Evolutionary conservation across 169 alveolate genomes (phyloP).

Genomic region (Plasmodium reichenowi): DNA sequence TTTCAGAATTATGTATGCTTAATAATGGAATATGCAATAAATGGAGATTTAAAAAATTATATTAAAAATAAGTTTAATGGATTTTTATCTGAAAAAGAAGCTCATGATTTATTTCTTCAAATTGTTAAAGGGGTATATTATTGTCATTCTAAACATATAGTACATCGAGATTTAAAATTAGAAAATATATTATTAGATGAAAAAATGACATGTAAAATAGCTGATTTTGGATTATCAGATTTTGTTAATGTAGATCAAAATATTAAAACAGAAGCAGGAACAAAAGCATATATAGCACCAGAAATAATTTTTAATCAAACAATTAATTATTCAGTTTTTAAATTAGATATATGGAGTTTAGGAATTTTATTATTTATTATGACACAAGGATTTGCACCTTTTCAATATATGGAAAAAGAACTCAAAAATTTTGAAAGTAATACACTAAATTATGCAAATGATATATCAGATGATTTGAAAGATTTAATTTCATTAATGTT

Average conservation of each 20-base stretch:
- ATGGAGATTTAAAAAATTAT: constrained; percentile 82
- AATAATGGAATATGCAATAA: constrained; percentile 80
- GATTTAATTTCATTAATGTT: constrained; percentile 61
- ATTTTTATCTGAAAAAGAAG: constrained; percentile 79
- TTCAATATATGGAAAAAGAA: constrained; percentile 81
- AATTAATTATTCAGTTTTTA: constrained; percentile 78
- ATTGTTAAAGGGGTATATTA: constrained; percentile 85
- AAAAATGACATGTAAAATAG: constrained; percentile 70
- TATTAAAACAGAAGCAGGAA: constrained; percentile 82
- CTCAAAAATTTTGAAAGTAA: constrained; percentile 60
- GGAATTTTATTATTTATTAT: constrained; percentile 80
- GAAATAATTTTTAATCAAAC: constrained; percentile 81
- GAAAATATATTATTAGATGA: constrained; percentile 81
- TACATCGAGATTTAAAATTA: constrained; percentile 86
- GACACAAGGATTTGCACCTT: constrained; percentile 93
- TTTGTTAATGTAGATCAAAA: constrained; percentile 81
- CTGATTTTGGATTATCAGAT: constrained; percentile 77
- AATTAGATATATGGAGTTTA: constrained; percentile 83
- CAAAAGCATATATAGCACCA: constrained; percentile 84
- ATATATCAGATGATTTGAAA: constrained; percentile 63
- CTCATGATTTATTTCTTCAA: constrained; percentile 81
- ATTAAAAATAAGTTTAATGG: constrained; percentile 79
- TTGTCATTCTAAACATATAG: constrained; percentile 87
- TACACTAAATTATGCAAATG: constrained; percentile 38
- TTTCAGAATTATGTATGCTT: constrained; percentile 83